These are phyloP conservation scores for Diaporthe sp. DNA, from an alignment of 2,329 filamentous ascomycete species.

Conservation along the genomic window DNA sequence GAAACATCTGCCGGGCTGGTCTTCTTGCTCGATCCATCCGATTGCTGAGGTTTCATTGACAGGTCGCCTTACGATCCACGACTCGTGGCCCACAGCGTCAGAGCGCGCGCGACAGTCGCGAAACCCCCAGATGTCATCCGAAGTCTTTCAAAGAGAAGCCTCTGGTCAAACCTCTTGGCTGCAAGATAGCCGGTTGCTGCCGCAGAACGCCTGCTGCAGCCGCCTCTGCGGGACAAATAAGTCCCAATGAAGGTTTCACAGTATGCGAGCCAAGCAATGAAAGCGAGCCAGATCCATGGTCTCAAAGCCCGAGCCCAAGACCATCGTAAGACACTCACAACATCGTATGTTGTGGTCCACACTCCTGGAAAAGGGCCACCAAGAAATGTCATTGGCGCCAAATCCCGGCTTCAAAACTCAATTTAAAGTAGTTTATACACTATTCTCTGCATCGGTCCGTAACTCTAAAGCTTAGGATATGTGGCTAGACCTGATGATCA, in stretches of 20 bases:
- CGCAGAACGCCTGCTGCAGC: not conserved
- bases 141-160: not conserved
- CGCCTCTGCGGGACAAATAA: not conserved
- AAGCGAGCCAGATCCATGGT: not conserved
- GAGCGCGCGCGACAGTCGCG: not conserved
- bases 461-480: not conserved
- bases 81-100: not conserved
- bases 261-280: not conserved
- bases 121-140: slow-evolving; percentile 1
- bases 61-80: slow-evolving; percentile 6
- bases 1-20: not conserved
- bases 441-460: not conserved
- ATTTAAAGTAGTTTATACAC: not conserved
- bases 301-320: not conserved
- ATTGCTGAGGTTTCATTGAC: slow-evolving; percentile 14
- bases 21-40: not conserved
- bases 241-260: not conserved
- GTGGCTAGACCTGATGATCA: not conserved
- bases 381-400: too few species aligned
- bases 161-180: not conserved
- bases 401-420: not conserved
- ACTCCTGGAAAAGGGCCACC: not conserved
- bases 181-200: not conserved
- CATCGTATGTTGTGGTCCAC: not conserved
- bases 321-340: not conserved